Evolutionary conservation across 73 alveolate genomes (phyloP).

Genomic region (Stentor roeselii): DNA sequence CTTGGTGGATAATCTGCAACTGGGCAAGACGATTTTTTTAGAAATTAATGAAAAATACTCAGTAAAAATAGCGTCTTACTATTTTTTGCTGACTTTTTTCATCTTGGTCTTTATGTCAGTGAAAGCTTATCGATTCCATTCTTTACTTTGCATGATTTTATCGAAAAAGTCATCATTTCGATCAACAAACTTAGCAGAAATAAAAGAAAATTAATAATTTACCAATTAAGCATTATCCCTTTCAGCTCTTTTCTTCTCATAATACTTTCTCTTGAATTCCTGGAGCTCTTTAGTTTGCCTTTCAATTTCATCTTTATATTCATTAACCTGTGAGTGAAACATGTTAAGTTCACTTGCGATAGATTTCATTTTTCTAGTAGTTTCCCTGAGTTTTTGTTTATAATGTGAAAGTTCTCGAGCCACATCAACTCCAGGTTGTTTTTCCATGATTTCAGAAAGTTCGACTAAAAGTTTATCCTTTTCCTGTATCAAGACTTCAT

Average conservation of each 20-base stretch:
- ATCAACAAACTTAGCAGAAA: background rate
- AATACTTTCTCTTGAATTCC: constrained; percentile 85
- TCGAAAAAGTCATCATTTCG: background rate
- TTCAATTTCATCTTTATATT: constrained; percentile 89
- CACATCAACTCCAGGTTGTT: constrained; percentile 94
- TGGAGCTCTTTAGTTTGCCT: constrained; percentile 90
- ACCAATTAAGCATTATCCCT: background rate
- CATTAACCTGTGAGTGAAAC: constrained; percentile 94
- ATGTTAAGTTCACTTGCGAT: constrained; percentile 92
- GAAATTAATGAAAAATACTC: background rate
- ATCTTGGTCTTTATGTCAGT: background rate
- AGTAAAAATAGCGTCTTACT: background rate
- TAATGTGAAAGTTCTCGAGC: constrained; percentile 78
- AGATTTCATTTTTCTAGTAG: constrained; percentile 90
- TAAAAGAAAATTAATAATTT: background rate
- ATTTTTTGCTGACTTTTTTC: background rate
- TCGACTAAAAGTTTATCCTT: constrained; percentile 83
- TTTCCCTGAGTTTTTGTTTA: constrained; percentile 82
- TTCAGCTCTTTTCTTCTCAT: constrained; percentile 84
- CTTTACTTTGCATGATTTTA: background rate
- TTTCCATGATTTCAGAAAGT: constrained; percentile 81
- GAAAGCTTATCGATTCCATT: background rate
- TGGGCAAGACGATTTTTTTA: background rate
- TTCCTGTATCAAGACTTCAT: constrained; percentile 88
- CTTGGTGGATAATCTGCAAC: background rate